A percentile compares a stretch with the other conserved stretches of the same genome.
phyloP scores from a whole-genome alignment of 345 rosid species.

The Raphanus raphanistrum region DNA sequence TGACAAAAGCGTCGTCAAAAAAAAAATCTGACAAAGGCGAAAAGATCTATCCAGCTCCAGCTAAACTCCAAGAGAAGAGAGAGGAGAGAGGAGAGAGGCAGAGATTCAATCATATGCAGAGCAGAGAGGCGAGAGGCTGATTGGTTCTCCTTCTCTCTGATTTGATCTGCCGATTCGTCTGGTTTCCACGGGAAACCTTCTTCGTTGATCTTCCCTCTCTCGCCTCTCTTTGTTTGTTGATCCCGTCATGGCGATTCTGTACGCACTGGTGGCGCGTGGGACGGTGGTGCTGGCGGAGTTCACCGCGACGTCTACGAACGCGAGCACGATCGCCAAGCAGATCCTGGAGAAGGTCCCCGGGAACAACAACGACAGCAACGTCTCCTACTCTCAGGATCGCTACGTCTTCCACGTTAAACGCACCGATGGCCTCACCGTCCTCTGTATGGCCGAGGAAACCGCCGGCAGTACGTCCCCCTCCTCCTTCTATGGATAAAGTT shows the following conservation, averaged over 20 bases:
- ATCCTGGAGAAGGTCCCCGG: constrained; percentile 85
- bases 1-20: constrained; percentile 9
- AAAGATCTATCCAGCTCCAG: constrained; percentile 30
- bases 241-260: constrained; percentile 73
- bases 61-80: constrained; percentile 25
- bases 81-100: constrained; percentile 22
- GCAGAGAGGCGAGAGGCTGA: constrained; percentile 2
- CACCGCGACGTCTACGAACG: constrained; percentile 72
- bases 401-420: constrained; percentile 89
- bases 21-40: constrained; percentile 12
- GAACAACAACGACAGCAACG: constrained; percentile 60
- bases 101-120: constrained; percentile 15
- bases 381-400: constrained; percentile 91
- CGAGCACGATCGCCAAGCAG: constrained; percentile 75
- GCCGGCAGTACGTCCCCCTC: constrained; percentile 63
- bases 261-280: constrained; percentile 88
- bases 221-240: neutral
- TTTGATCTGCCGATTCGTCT: constrained; percentile 34
- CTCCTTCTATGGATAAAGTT: neutral
- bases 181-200: constrained; percentile 38
- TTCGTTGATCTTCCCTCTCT: constrained; percentile 21
- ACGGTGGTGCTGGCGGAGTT: constrained; percentile 91
- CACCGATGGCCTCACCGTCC: constrained; percentile 96
- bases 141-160: constrained; percentile 28
- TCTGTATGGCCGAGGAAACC: constrained; percentile 95